Percentiles rank a stretch among this genome's conserved stretches.
Evolutionary conservation across 2,329 filamentous ascomycete genomes (phyloP).

Genomic region (Botrytis cinerea): DNA sequence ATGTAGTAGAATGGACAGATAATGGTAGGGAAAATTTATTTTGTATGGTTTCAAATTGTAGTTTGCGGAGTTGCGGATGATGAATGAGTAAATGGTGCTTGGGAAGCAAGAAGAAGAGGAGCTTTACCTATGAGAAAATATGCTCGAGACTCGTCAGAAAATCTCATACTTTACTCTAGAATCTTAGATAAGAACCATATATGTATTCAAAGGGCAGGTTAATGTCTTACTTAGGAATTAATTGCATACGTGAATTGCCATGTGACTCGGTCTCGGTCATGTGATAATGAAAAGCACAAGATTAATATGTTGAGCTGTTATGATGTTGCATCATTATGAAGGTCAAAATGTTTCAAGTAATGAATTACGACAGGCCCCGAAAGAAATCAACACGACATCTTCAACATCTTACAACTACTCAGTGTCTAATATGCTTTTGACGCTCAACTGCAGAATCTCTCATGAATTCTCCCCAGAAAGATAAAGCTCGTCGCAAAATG

Average conservation of each 20-base stretch:
- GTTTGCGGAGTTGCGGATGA: neutral
- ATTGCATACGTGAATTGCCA: neutral
- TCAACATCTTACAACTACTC: neutral
- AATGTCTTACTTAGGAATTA: neutral
- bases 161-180: fast-evolving
- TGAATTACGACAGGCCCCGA: neutral
- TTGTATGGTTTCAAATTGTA: neutral
- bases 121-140: neutral
- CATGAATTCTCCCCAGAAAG: neutral
- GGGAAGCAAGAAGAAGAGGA: neutral
- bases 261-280: neutral
- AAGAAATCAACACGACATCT: neutral
- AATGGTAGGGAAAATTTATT: too few relatives aligned
- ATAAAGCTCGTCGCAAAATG: neutral
- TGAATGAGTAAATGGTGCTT: neutral
- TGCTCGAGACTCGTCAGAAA: neutral
- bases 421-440: neutral
- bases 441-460: neutral
- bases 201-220: neutral
- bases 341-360: neutral
- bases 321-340: neutral
- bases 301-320: neutral
- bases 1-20: fast-evolving
- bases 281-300: neutral
- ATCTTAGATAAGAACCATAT: neutral